Evolutionary conservation across 257 asterid species (phyloP).

Genomic region (Gentiana macrophylla): DNA sequence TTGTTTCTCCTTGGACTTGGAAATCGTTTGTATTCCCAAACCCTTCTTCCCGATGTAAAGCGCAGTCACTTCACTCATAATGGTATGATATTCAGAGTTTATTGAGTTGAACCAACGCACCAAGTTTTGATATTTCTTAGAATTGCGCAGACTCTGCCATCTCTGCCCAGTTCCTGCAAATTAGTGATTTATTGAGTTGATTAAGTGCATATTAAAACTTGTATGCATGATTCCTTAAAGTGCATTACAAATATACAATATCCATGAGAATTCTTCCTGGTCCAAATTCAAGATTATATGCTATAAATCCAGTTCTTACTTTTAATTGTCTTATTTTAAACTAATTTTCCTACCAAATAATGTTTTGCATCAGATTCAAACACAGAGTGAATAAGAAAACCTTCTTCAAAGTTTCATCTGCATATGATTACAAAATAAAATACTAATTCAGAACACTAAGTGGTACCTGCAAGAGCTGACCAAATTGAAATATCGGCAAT

Average conservation of each 20-base stretch:
- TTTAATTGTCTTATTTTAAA: too few species aligned
- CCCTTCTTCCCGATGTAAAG: conserved; percentile 53
- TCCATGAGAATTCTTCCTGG: too few species aligned
- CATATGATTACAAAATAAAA: too few species aligned
- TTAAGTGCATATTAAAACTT: too few species aligned
- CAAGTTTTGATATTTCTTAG: conserved; percentile 75
- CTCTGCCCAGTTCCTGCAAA: conserved; percentile 68
- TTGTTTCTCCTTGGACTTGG: conserved; percentile 48
- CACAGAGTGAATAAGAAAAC: too few species aligned
- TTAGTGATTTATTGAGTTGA: neutral
- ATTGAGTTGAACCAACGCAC: conserved; percentile 90
- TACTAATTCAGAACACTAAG: neutral
- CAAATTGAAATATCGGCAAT: conserved; percentile 85
- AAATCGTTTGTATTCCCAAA: conserved; percentile 34
- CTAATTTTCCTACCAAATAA: too few species aligned
- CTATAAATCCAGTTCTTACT: too few species aligned
- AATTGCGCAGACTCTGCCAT: conserved; percentile 84
- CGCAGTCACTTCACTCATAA: conserved; percentile 37
- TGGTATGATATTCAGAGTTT: conserved; percentile 45
- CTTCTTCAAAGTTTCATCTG: too few species aligned
- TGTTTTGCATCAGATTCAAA: too few species aligned
- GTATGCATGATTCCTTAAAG: too few species aligned
- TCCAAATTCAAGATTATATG: too few species aligned
- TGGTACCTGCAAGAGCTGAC: conserved; percentile 80
- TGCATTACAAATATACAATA: too few species aligned